A percentile compares a stretch with the other conserved stretches of the same genome.
phyloP scores from a whole-genome alignment of 2,329 filamentous ascomycete genomes.

The Penicillium sp. region DNA sequence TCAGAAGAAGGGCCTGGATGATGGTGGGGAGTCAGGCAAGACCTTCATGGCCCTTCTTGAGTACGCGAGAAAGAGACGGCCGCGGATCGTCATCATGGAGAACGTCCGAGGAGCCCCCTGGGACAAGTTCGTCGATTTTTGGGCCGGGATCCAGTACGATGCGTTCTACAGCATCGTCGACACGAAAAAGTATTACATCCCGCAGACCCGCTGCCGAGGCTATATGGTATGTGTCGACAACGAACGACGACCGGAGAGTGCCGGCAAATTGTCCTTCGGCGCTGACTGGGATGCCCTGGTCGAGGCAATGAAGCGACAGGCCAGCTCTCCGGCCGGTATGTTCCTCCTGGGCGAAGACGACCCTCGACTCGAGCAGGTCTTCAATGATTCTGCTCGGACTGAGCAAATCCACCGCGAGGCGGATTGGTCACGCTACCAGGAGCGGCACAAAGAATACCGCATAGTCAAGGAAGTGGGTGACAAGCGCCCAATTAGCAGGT shows the following conservation, averaged over 20 bases:
- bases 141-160: slow-evolving; percentile 52
- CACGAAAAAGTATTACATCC: slow-evolving; percentile 67
- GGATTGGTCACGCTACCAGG: slow-evolving; percentile 46
- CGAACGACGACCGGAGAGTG: slow-evolving; percentile 15
- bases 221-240: slow-evolving; percentile 57
- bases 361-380: slow-evolving; percentile 48
- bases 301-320: slow-evolving; percentile 47
- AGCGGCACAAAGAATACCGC: slow-evolving; percentile 56
- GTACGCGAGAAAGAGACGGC: slow-evolving; percentile 53
- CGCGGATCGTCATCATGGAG: slow-evolving; percentile 64
- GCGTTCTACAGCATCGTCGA: slow-evolving; percentile 52
- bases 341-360: slow-evolving; percentile 58
- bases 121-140: slow-evolving; percentile 46
- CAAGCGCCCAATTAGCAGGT: slow-evolving; percentile 55
- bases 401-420: slow-evolving; percentile 21
- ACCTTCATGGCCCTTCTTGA: slow-evolving; percentile 60
- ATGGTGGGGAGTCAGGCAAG: slow-evolving; percentile 59
- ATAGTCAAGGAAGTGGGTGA: slow-evolving; percentile 48
- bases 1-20: slow-evolving; percentile 47
- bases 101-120: slow-evolving; percentile 63
- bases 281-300: slow-evolving; percentile 33
- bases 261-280: slow-evolving; percentile 22
- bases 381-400: slow-evolving; percentile 44
- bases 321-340: slow-evolving; percentile 58
- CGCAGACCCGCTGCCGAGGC: slow-evolving; percentile 60